Percentiles rank a stretch among this genome's conserved stretches.
Conservation (phyloP, 768 basidiomycete genomes). For the Tylopilus sp. region DNA sequence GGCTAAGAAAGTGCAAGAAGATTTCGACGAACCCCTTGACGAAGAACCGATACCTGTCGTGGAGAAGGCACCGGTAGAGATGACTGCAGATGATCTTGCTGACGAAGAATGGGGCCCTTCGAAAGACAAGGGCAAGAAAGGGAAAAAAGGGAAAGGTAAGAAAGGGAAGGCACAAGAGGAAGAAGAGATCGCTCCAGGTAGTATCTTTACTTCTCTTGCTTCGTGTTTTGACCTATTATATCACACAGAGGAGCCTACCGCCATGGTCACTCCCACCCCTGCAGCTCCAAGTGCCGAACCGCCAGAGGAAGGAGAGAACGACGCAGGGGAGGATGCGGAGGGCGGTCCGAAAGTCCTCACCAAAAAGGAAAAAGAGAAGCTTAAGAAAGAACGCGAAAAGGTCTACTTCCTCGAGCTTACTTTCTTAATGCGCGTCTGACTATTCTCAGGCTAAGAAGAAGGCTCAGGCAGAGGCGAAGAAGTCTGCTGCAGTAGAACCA, state of each 20-base stretch:
- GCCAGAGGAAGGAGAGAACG: slow-evolving; percentile 36
- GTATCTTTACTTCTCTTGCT: background rate
- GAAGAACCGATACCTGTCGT: slow-evolving; percentile 22
- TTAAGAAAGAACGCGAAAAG: slow-evolving; percentile 98
- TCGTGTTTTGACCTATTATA: background rate
- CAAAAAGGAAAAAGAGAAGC: slow-evolving; percentile 95
- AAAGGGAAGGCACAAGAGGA: slow-evolving; percentile 18
- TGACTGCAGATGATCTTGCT: slow-evolving; percentile 68
- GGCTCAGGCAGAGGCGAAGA: slow-evolving; percentile 88
- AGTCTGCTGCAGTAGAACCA: slow-evolving; percentile 35
- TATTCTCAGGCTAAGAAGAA: slow-evolving; percentile 62
- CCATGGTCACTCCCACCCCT: slow-evolving; percentile 26
- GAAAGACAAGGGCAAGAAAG: slow-evolving; percentile 22
- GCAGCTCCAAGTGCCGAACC: slow-evolving; percentile 28
- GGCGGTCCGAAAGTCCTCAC: slow-evolving; percentile 67
- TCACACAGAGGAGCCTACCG: slow-evolving; percentile 19
- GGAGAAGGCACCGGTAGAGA: slow-evolving; percentile 44
- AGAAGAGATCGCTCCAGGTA: slow-evolving; percentile 12
- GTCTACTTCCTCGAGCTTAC: slow-evolving; percentile 36
- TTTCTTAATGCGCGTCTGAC: slow-evolving; percentile 9
- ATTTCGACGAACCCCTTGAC: slow-evolving; percentile 30
- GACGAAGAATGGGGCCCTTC: slow-evolving; percentile 70
- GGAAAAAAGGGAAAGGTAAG: slow-evolving; percentile 21
- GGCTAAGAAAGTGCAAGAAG: slow-evolving; percentile 35
- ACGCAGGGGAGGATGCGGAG: slow-evolving; percentile 49